Evolutionary conservation across 2,329 filamentous ascomycete species (phyloP).

Genomic region (Venturia aucupariae): DNA sequence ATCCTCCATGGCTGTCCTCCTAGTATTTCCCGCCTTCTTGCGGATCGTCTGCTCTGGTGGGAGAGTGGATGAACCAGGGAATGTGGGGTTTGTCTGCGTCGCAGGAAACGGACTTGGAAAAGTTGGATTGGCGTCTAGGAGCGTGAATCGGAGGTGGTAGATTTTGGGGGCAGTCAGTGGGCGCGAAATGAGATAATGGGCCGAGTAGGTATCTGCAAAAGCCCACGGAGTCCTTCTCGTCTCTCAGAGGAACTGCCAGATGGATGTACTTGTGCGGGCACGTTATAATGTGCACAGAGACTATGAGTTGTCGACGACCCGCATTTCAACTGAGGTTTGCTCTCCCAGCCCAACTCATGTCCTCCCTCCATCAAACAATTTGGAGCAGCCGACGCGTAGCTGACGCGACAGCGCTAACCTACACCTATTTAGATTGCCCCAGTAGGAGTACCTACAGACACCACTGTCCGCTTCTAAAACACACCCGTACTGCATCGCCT

Average conservation of each 20-base stretch:
- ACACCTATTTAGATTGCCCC: neutral
- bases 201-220: neutral
- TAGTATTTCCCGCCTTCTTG: neutral
- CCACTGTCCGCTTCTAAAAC: too few species aligned
- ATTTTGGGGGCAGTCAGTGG: neutral
- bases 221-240: conserved; percentile 19
- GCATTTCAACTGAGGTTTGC: neutral
- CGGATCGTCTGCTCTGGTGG: neutral
- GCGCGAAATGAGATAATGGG: neutral
- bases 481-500: neutral
- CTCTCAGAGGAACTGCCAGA: neutral
- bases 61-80: neutral
- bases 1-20: conserved; percentile 62
- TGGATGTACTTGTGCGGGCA: neutral
- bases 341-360: neutral
- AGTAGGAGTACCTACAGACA: too few species aligned
- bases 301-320: neutral
- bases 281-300: neutral
- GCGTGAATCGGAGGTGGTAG: neutral
- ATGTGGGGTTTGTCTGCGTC: neutral
- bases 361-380: neutral
- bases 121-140: neutral
- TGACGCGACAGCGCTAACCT: neutral
- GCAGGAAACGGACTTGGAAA: neutral
- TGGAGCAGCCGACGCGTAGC: neutral